Evolutionary conservation across 2,329 filamentous ascomycete species (phyloP), one percentile per base, ranked within the genome.

Genomic region (Talaromyces rugulosus): DNA sequence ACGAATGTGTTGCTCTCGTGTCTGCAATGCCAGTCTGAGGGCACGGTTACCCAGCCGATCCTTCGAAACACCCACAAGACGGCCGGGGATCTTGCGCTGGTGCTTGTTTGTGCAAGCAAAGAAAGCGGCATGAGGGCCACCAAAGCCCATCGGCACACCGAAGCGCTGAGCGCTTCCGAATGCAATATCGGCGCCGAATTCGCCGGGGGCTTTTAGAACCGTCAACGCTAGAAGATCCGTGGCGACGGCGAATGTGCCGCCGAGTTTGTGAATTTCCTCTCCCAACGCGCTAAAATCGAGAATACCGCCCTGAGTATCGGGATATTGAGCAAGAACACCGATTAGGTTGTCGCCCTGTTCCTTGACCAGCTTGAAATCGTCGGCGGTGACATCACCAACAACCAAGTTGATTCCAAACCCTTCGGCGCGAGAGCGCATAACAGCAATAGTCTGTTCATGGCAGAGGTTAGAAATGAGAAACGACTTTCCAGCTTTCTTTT

Each of bases 71-170:
- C 94, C 94, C 64, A 98, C 89, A 33, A 97, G 80, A 67, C 94
- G 89, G 51, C 93, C 94, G 4, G 94, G 94, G 66, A 97, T 94
- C 80, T 96, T 96, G 63, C 94, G 86, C 85, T 97, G 97, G 80
- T 94, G 87, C 77, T 94, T 91, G 56, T 97, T 93, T 60, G 87
- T 87, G 60, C 93, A 92, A 23, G 94, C 91, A 74, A 98, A 97
- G 84, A 98, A 98, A 18, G 93, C 94, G 30, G 94, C 94, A 72
- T 97, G 94, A n/a, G 94, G 94, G 23, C 94, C 94, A 70, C 94
- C 94, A 69, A 89, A 96, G 56, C 94, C 94, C 72, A 97, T 87
- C 2, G 94, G 93, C 12, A 98, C 91, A 75, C 94, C 94, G 64
- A 97, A 90, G 62, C 94, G 84, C 80, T 98, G 94, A 16, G 94